phyloP scores from a whole-genome alignment of 176 grass and related monocot genomes.

The Juncus inflexus region DNA sequence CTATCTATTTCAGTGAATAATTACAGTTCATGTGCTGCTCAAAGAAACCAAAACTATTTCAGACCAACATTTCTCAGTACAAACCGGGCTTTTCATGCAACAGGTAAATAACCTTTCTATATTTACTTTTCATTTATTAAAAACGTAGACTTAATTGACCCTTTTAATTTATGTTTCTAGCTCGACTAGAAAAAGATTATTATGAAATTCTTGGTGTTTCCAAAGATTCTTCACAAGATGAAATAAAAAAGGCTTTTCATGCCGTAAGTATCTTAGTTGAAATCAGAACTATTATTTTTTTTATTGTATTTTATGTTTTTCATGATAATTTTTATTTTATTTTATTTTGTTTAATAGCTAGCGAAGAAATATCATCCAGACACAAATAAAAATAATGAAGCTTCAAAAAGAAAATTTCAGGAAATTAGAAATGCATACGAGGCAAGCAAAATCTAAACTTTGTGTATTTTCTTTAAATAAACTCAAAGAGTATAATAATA shows the following conservation, averaged over 20 bases:
- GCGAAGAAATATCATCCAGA: conserved; percentile 98
- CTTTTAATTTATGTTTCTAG: conserved; percentile 36
- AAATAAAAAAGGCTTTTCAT: conserved; percentile 94
- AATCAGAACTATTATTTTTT: conserved; percentile 5
- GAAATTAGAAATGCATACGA: conserved; percentile 96
- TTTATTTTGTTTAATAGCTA: conserved; percentile 42
- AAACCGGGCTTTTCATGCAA: conserved; percentile 68
- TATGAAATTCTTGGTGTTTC: conserved; percentile 83
- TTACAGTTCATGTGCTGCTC: conserved; percentile 29
- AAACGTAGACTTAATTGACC: conserved; percentile 13
- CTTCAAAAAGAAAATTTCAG: conserved; percentile 80
- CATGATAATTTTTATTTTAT: neutral
- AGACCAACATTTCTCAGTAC: conserved; percentile 28
- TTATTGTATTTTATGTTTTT: neutral
- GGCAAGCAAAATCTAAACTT: conserved; percentile 44
- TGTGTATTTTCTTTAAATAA: conserved; percentile 2
- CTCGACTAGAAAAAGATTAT: conserved; percentile 56
- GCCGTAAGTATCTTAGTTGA: conserved; percentile 51
- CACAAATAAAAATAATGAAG: conserved; percentile 63
- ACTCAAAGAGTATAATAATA: no score
- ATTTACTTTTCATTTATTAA: neutral
- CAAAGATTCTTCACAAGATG: conserved; percentile 64
- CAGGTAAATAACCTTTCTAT: conserved; percentile 49
- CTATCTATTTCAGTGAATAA: conserved; percentile 45
- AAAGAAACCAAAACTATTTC: conserved; percentile 32